Base-by-base conservation (phyloP, 2,329 filamentous ascomycete genomes). In the Ophiocordyceps unilateralis region DNA sequence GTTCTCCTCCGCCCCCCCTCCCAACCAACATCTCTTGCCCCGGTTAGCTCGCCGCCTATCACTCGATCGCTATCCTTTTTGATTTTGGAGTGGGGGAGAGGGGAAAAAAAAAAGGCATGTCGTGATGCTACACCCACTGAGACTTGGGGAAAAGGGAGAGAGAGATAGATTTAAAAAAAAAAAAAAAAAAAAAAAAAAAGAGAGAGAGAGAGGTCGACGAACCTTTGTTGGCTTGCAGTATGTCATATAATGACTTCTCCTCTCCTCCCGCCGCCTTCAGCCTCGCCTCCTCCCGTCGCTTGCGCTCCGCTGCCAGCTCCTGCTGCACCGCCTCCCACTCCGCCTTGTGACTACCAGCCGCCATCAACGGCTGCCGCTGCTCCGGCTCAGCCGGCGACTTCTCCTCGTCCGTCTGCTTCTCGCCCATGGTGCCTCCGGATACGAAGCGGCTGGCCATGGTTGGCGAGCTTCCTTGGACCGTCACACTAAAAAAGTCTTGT, bases 141-240 rank as follows among this genome's bases (percentile, higher is more conserved):
- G 6, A 32, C 30, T 4, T 17, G 10, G 17, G 8, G 10, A 17
- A n/a, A 34, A 19, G 15, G 7, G 22, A 9, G 24, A 40, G 20
- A 15, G 12, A 17, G 39, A 17, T 20, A 21, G 14, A 5, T 22
- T n/a, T n/a, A n/a, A n/a, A n/a, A n/a, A n/a, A 10, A 37, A 17
- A 4, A 19, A 37, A 12, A 37, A 15, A 7, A 15, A 19, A 37
- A 19, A 10, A 20, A 19, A 20, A 15, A 17, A 37, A 37, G 4
- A 15, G 15, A 17, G 9, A 19, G 15, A 19, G 19, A 11, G 26
- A 11, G 21, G 21, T 3, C 43, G 26, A 42, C 14, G 30, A 21
- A 81, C 78, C 80, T 74, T 88, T 89, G 60, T 91, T 91, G 38
- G 80, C 83, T 61, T 89, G 80, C 42, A 91, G 60, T 2, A 83